Base-by-base conservation (phyloP, 176 grass and related monocot genomes). In the Rhynchospora tenuis region DNA sequence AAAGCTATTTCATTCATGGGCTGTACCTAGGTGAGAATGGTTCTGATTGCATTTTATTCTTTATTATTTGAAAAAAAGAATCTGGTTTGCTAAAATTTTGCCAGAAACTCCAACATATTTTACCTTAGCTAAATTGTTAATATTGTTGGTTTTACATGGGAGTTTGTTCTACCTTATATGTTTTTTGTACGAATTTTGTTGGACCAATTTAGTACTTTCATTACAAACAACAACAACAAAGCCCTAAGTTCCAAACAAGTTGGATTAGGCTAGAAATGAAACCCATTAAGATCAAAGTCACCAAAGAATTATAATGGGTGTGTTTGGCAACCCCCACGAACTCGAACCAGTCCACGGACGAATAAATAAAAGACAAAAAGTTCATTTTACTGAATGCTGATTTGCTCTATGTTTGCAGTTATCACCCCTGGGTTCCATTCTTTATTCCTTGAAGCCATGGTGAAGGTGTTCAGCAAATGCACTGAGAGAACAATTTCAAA, bases 371-470 rank as follows among this genome's bases (percentile, higher is more conserved):
- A 51, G 66, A 11, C 31, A 74, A 11, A 43, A 68, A 43, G 2
- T 1, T 73, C 45, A 26, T 19, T 71, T 61, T 71, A 45, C 67
- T 71, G 2, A 45, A 16, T 75, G 12, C 46, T 52, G 47, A 75
- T 54, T 54, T 75, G 67, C 47, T 68, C 43, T 55, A 28, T 52
- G 29, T 62, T 46, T 90, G 69, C 91, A 98, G 95, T 98, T 84
- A 94, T 98, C 84, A 92, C 95, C 28, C 95, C 95, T 75, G 92
- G 78, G 60, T 98, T 98, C 79, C 95, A 98, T 88, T 88, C 89
- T 69, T 88, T 94, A 83, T 98, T 93, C 83, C 85, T 98, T 59
- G 90, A 98, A 93, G 88, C 95, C 83, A 98, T 98, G 95, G 87
- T 98, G 31, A 90, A 87, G 59, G 85, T 91, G 74, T 98, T 98